A percentile compares a stretch with the other conserved stretches of the same genome.
phyloP scores from a whole-genome alignment of 2,329 filamentous ascomycete species.

The Penicillium vulpinum region DNA sequence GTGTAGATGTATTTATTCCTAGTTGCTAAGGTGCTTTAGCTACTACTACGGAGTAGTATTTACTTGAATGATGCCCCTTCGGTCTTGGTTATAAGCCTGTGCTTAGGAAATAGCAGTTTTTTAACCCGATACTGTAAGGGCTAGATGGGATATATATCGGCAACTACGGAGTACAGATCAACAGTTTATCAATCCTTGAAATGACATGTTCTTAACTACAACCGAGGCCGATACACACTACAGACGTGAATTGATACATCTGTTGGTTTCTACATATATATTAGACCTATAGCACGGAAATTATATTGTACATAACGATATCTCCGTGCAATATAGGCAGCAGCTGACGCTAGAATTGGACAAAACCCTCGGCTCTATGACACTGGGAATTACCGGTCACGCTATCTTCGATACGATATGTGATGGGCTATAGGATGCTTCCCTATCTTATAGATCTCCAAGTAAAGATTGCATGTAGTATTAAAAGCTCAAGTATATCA shows the following conservation, averaged over 20 bases:
- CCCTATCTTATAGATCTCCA: neutral
- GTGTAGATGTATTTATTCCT: neutral
- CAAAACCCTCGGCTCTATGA: neutral
- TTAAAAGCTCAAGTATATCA: neutral
- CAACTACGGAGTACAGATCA: too few species aligned
- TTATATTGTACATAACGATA: too few species aligned
- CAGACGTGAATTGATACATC: too few species aligned
- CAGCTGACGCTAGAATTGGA: neutral
- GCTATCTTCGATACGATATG: neutral
- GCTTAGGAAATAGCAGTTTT: neutral
- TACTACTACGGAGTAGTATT: too few species aligned
- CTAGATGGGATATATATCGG: neutral
- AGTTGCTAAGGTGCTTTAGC: neutral
- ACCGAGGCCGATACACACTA: neutral
- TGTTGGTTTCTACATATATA: neutral
- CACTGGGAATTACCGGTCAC: neutral
- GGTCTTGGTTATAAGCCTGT: neutral
- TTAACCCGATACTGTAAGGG: rapidly evolving
- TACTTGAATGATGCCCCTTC: neutral
- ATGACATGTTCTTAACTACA: neutral
- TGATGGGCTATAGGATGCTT: neutral
- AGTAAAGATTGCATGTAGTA: neutral
- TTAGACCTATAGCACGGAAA: neutral
- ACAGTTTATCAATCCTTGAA: neutral
- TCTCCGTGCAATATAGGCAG: too few species aligned